A percentile compares a stretch with the other conserved stretches of the same genome.
Conservation (phyloP, 2,329 filamentous ascomycete genomes). For the Claviceps lovelessii region DNA sequence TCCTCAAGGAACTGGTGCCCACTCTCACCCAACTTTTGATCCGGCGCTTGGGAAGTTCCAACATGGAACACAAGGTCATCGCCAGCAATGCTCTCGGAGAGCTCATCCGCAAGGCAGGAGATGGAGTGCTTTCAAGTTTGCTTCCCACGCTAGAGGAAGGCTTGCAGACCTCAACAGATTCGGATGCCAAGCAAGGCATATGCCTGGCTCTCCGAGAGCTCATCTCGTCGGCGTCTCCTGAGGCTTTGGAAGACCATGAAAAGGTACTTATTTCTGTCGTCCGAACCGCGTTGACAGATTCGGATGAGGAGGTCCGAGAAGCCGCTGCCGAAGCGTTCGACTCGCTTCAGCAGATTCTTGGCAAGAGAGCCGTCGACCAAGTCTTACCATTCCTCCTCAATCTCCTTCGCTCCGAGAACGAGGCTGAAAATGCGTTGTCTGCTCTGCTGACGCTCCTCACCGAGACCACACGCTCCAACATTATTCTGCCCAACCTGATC, state of each 20-base stretch:
- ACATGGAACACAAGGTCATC: constrained; percentile 98
- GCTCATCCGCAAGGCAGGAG: constrained; percentile 90
- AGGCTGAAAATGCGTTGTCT: constrained; percentile 83
- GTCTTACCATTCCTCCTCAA: constrained; percentile 85
- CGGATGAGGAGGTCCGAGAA: constrained; percentile 78
- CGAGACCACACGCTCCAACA: constrained; percentile 84
- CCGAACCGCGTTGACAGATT: constrained; percentile 80
- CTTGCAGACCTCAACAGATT: constrained; percentile 73
- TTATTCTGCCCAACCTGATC: constrained; percentile 90
- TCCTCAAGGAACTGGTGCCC: constrained; percentile 86
- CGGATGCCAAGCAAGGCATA: constrained; percentile 90
- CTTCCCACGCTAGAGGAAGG: constrained; percentile 88
- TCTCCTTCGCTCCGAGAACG: constrained; percentile 69
- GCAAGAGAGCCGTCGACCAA: constrained; percentile 89
- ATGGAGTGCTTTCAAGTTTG: constrained; percentile 75
- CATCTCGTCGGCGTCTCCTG: constrained; percentile 74
- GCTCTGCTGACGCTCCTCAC: constrained; percentile 89
- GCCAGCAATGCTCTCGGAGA: constrained; percentile 94
- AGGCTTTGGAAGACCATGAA: constrained; percentile 86
- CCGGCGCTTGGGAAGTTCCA: constrained; percentile 80
- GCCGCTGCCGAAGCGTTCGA: constrained; percentile 96
- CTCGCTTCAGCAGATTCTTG: constrained; percentile 79
- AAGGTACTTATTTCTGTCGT: constrained; percentile 91
- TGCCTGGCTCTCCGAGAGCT: constrained; percentile 92
- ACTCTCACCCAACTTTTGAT: constrained; percentile 93